These are phyloP conservation scores for Pueraria montana DNA, from an alignment of 306 rosid species.

Conservation along the genomic window DNA sequence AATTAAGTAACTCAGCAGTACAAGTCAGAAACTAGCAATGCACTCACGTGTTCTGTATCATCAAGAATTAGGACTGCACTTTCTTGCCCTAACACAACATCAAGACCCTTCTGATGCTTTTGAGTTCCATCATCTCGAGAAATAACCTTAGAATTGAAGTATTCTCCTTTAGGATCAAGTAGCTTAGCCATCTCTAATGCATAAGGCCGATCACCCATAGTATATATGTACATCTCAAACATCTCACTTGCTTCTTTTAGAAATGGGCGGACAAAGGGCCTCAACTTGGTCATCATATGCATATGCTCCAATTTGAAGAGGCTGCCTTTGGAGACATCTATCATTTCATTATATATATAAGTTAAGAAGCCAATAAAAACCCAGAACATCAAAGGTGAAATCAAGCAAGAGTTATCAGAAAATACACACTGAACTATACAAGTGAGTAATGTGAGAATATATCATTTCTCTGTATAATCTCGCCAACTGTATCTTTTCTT, in stretches of 20 bases:
- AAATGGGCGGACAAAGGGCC: conserved; percentile 84
- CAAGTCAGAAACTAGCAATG: conserved; percentile 28
- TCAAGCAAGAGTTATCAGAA: conserved; percentile 10
- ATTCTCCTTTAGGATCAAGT: conserved; percentile 86
- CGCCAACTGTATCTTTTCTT: not conserved
- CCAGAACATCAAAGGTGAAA: conserved; percentile 22
- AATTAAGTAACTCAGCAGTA: conserved; percentile 20
- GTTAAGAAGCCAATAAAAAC: conserved; percentile 23
- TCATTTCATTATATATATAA: conserved; percentile 32
- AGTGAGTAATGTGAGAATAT: not conserved
- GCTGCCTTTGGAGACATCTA: conserved; percentile 79
- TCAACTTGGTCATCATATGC: conserved; percentile 92
- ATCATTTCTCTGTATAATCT: not conserved
- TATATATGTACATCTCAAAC: conserved; percentile 90
- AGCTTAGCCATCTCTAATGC: conserved; percentile 91
- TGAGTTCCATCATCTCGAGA: conserved; percentile 96
- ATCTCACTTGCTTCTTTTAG: conserved; percentile 78
- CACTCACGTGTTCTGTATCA: conserved; percentile 89
- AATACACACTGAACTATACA: conserved; percentile 32
- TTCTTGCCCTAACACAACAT: conserved; percentile 87
- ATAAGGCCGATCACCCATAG: conserved; percentile 94
- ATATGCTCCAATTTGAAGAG: conserved; percentile 71
- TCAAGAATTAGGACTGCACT: conserved; percentile 92
- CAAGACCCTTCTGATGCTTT: conserved; percentile 91
- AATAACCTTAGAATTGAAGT: conserved; percentile 76